Base-by-base conservation (phyloP, 805 yeast species). In the Kodamaea leandrae region DNA sequence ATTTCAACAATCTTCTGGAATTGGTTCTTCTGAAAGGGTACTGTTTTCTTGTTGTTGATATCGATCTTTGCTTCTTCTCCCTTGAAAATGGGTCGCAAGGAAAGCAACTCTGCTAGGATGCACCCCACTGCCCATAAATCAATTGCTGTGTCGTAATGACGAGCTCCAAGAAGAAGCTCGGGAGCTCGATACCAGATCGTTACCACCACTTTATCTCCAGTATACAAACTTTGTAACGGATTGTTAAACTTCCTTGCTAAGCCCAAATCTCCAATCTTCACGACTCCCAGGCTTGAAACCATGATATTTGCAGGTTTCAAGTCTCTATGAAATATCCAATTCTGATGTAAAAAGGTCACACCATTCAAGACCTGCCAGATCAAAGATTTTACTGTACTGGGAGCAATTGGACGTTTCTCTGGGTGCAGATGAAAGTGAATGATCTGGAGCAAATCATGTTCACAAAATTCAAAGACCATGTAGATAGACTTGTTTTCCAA, bases 11-110 rank as follows among this genome's bases (percentile, higher is more conserved):
- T 90, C 58, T 88, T 89, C 53, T 86, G 84, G 57, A 91, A 74
- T 65, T 93, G 99, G 57, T 86, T 90, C 43, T 84, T 81, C 61
- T 93, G 99, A 62, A 93, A 93, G 2, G 98, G 97, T 4, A 91
- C 90, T 42, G 81, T 83, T 56, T 91, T 90, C 56, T 89, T 91
- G 50, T 85, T 86, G 46, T 61, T 66, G 35, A 67, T 57, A 59
- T 90, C 98, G 76, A 91, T 85, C 53, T 91, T 91, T 10, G 96
- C 93, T 57, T 93, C 99, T 63, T 93, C 99, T 40, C 99, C 99
- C 60, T 93, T 93, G 67, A 93, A 93, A 7, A 93, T 82, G 0
- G 99, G 99, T 52, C 96, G 68, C 23, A 93, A 64, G 1, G 96
- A 86, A 10, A 93, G 68, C 38, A 93, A 66, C 58, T 93, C 99